Conservation (phyloP, 176 grass and related monocot species). For the Saccharum spontaneum region DNA sequence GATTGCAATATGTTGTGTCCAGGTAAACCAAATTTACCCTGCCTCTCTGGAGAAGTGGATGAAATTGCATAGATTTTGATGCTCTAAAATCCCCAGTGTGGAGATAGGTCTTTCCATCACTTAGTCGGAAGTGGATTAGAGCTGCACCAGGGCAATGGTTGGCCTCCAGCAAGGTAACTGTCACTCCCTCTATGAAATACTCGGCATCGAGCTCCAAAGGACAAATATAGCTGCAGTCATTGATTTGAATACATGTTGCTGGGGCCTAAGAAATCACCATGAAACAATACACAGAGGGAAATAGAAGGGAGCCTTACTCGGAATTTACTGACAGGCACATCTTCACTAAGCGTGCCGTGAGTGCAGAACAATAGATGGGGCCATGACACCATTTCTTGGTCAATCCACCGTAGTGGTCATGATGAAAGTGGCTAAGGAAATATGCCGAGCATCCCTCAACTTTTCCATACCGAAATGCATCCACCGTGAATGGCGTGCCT, state of each 20-base stretch:
- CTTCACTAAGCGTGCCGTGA: slow-evolving; percentile 68
- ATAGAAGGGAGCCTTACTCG: slow-evolving; percentile 22
- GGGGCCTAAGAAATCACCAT: not conserved
- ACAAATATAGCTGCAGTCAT: slow-evolving; percentile 53
- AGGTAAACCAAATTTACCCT: slow-evolving; percentile 71
- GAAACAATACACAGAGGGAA: not conserved
- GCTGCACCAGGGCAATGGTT: slow-evolving; percentile 83
- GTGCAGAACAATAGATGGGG: slow-evolving; percentile 68
- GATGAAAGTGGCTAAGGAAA: slow-evolving; percentile 78
- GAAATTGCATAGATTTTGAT: slow-evolving; percentile 58
- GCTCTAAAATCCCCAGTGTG: slow-evolving; percentile 83
- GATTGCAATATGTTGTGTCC: slow-evolving; percentile 81
- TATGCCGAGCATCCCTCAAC: slow-evolving; percentile 60
- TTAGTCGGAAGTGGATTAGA: slow-evolving; percentile 52
- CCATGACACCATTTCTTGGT: slow-evolving; percentile 78
- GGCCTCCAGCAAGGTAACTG: slow-evolving; percentile 67
- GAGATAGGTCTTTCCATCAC: slow-evolving; percentile 62
- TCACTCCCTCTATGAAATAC: slow-evolving; percentile 59
- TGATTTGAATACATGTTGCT: not conserved
- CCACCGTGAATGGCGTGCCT: slow-evolving; percentile 75
- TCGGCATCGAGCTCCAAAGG: slow-evolving; percentile 63
- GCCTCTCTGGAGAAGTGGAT: slow-evolving; percentile 53
- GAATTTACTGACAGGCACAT: slow-evolving; percentile 63
- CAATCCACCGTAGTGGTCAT: slow-evolving; percentile 73
- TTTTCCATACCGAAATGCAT: slow-evolving; percentile 68